Conservation (phyloP, 441 rosid species). For the Macaranga tanarius region DNA sequence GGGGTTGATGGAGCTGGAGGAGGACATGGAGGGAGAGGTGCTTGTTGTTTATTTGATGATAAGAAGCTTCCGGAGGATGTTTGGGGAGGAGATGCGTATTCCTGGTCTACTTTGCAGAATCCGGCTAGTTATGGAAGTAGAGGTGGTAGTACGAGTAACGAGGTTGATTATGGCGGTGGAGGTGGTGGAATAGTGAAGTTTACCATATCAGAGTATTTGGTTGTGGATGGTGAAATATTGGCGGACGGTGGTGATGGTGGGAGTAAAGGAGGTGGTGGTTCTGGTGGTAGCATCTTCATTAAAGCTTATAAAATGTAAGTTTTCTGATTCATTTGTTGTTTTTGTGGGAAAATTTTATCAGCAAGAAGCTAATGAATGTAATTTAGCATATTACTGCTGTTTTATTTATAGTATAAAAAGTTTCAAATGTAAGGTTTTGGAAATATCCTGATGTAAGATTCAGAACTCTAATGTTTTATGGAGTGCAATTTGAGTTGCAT, state of each 20-base stretch:
- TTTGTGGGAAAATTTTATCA: not conserved
- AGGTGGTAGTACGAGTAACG: constrained; percentile 83
- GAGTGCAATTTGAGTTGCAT: not conserved
- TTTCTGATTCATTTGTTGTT: constrained; percentile 22
- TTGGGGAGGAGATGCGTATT: constrained; percentile 97
- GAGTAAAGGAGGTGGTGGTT: constrained; percentile 93
- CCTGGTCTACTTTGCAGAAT: constrained; percentile 74
- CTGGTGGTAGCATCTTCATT: constrained; percentile 87
- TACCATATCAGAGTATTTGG: constrained; percentile 43
- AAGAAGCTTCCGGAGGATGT: constrained; percentile 83
- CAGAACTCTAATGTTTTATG: not conserved
- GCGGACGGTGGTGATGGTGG: constrained; percentile 93
- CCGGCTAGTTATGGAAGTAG: constrained; percentile 84
- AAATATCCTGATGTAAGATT: not conserved
- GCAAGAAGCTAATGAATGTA: not conserved
- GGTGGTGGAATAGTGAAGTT: constrained; percentile 82
- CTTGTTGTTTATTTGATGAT: constrained; percentile 69
- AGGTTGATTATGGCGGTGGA: constrained; percentile 84
- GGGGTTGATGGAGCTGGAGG: constrained; percentile 90
- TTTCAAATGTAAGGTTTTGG: constrained; percentile 6
- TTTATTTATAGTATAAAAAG: not conserved
- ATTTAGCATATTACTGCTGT: not conserved
- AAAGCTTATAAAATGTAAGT: constrained; percentile 79
- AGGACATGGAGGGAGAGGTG: constrained; percentile 97
- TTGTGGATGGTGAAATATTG: constrained; percentile 67